phyloP scores from a whole-genome alignment of 768 basidiomycete species.

The Mycena rosella region DNA sequence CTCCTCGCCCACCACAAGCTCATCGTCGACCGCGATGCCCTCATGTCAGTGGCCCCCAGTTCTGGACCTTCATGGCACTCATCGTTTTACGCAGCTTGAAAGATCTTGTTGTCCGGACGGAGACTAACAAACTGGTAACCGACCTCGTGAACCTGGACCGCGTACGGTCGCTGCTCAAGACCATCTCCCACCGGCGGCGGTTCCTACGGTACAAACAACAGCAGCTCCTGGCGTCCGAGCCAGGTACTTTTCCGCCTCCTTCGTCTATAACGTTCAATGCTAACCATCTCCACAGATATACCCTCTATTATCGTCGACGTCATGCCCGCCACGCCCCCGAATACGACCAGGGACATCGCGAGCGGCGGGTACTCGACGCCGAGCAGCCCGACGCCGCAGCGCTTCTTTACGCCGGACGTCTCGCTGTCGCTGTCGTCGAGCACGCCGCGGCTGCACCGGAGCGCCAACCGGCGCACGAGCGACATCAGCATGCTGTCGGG shows the following conservation, averaged over 20 bases:
- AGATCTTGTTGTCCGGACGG: slow-evolving; percentile 81
- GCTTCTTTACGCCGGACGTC: slow-evolving; percentile 58
- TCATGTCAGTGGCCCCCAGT: slow-evolving; percentile 71
- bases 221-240: slow-evolving; percentile 51
- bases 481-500: slow-evolving; percentile 72
- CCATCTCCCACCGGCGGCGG: slow-evolving; percentile 77
- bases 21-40: slow-evolving; percentile 89
- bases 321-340: slow-evolving; percentile 65
- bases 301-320: slow-evolving; percentile 79
- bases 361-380: slow-evolving; percentile 53
- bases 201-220: slow-evolving; percentile 67
- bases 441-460: slow-evolving; percentile 64
- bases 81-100: slow-evolving; percentile 67
- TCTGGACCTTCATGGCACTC: not conserved
- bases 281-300: slow-evolving; percentile 59
- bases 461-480: slow-evolving; percentile 65
- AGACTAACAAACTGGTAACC: slow-evolving; percentile 82
- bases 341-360: slow-evolving; percentile 68
- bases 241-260: slow-evolving; percentile 46
- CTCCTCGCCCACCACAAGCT: slow-evolving; percentile 93
- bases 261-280: not conserved
- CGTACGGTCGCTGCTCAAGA: slow-evolving; percentile 83
- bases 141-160: slow-evolving; percentile 90
- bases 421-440: slow-evolving; percentile 64
- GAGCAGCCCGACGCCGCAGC: slow-evolving; percentile 55